Conservation (phyloP, 176 grass and related monocot species). For the Phoenix dactylifera region DNA sequence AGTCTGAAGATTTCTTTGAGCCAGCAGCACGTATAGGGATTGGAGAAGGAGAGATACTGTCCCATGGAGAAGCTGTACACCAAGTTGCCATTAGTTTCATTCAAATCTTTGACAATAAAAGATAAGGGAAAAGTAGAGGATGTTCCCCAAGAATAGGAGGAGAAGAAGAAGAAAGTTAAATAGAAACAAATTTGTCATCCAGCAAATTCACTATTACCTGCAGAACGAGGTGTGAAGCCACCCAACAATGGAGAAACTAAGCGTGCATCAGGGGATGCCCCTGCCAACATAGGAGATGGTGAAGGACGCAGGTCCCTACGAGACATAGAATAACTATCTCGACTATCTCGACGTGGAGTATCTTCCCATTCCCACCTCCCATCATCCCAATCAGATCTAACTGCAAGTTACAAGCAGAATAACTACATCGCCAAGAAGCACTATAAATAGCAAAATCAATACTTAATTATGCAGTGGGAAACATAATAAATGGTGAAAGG, state of each 20-base stretch:
- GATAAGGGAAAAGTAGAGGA: conserved; percentile 1
- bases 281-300: conserved; percentile 71
- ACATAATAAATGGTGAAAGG: not conserved
- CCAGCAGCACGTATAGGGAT: conserved; percentile 69
- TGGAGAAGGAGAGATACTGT: conserved; percentile 75
- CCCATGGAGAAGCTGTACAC: conserved; percentile 69
- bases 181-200: no score
- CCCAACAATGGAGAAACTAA: conserved; percentile 93
- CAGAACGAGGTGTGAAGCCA: conserved; percentile 44
- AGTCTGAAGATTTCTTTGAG: conserved; percentile 65
- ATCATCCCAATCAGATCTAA: conserved; percentile 80
- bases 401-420: conserved; percentile 26
- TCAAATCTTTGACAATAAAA: not conserved
- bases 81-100: not conserved
- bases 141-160: conserved; percentile 1
- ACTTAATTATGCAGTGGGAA: no score
- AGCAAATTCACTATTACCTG: conserved; percentile 29
- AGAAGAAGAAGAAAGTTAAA: no score
- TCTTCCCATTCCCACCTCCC: conserved; percentile 96
- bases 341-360: conserved; percentile 53
- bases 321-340: conserved; percentile 40
- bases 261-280: conserved; percentile 87
- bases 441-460: no score
- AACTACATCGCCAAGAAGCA: not conserved
- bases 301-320: conserved; percentile 40